phyloP scores from a whole-genome alignment of 768 basidiomycete species.

The Tephrocybe rancida region DNA sequence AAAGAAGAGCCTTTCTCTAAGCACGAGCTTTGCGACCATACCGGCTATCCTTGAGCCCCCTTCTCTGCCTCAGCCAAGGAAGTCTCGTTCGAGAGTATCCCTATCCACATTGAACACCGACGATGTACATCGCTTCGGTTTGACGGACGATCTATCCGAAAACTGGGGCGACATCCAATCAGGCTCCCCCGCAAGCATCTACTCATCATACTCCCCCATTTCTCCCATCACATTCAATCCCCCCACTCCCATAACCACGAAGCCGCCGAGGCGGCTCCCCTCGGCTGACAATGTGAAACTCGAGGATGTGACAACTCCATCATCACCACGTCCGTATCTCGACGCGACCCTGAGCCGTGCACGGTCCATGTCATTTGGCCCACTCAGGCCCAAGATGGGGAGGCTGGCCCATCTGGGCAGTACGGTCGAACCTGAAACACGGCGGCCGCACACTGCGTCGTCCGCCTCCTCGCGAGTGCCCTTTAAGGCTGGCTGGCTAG shows the following conservation, averaged over 20 bases:
- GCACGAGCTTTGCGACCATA: background rate
- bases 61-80: slow-evolving; percentile 2
- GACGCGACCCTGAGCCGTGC: slow-evolving; percentile 20
- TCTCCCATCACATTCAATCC: slow-evolving; percentile 34
- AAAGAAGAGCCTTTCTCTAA: slow-evolving; percentile 10
- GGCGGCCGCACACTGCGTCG: slow-evolving; percentile 1
- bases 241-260: slow-evolving; percentile 22
- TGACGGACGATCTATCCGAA: slow-evolving; percentile 24
- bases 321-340: slow-evolving; percentile 12
- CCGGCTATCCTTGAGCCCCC: background rate
- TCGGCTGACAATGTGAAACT: slow-evolving; percentile 17
- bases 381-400: slow-evolving; percentile 14
- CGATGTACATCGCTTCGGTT: slow-evolving; percentile 23
- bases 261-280: background rate
- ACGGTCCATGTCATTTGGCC: slow-evolving; percentile 19
- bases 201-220: slow-evolving; percentile 20
- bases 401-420: slow-evolving; percentile 4
- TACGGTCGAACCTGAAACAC: background rate
- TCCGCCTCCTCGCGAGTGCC: slow-evolving; percentile 2
- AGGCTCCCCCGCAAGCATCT: slow-evolving; percentile 10
- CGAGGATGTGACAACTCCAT: slow-evolving; percentile 3
- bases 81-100: slow-evolving; percentile 13
- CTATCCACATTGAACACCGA: slow-evolving; percentile 19
- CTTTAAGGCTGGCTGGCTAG: slow-evolving; percentile 15
- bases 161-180: slow-evolving; percentile 18